phyloP scores from a whole-genome alignment of 768 basidiomycete species.

The Russula emetica region DNA sequence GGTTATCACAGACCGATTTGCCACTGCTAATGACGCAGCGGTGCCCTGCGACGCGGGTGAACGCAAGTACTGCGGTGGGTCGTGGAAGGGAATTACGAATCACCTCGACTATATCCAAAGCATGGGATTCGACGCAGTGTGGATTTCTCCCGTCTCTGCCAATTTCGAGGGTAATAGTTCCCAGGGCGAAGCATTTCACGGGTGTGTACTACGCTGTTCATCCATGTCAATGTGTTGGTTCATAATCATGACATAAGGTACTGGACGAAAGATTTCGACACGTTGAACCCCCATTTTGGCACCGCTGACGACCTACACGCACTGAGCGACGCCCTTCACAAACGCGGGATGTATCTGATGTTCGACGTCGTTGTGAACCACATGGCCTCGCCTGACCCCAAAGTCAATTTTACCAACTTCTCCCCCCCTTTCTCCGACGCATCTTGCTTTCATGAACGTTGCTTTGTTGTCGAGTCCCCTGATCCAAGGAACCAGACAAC shows the following conservation, averaged over 20 bases:
- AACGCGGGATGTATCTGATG: slow-evolving; percentile 56
- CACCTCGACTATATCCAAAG: slow-evolving; percentile 60
- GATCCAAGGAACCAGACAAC: slow-evolving; percentile 40
- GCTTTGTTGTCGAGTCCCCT: slow-evolving; percentile 41
- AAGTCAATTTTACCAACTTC: slow-evolving; percentile 28
- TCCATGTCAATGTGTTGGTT: neutral
- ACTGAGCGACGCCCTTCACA: slow-evolving; percentile 46
- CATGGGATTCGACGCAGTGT: slow-evolving; percentile 59
- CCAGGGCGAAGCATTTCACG: slow-evolving; percentile 56
- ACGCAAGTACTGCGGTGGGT: slow-evolving; percentile 55
- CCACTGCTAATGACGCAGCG: slow-evolving; percentile 41
- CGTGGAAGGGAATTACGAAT: slow-evolving; percentile 47
- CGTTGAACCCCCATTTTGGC: slow-evolving; percentile 53
- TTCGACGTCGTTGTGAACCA: slow-evolving; percentile 63
- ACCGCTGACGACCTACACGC: slow-evolving; percentile 47
- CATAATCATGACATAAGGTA: slow-evolving; percentile 35
- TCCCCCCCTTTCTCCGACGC: slow-evolving; percentile 36
- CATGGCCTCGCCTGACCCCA: slow-evolving; percentile 40
- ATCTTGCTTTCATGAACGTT: slow-evolving; percentile 40
- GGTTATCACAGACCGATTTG: slow-evolving; percentile 59
- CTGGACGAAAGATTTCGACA: slow-evolving; percentile 47
- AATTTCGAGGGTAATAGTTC: slow-evolving; percentile 48
- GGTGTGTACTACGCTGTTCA: slow-evolving; percentile 34
- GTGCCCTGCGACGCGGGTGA: slow-evolving; percentile 44
- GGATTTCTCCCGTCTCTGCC: slow-evolving; percentile 53